Evolutionary conservation across 208 protist genomes (phyloP).

Genomic region (Acanthamoeba lenticulata): DNA sequence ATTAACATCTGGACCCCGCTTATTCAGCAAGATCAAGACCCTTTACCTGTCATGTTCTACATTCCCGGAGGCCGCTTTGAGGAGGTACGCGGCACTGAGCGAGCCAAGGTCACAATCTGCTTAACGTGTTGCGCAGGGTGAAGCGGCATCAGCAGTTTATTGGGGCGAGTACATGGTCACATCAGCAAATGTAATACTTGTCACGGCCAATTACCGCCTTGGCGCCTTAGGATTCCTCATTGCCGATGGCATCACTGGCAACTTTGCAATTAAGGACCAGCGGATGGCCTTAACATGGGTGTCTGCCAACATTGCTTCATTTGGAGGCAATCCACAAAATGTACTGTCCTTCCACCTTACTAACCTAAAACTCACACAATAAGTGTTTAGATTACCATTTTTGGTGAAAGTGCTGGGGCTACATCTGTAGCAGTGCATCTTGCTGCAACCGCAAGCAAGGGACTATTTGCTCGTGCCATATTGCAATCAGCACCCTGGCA

Average conservation of each 20-base stretch:
- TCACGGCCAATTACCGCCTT: constrained; percentile 70
- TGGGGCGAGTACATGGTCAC: neutral
- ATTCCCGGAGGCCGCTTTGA: constrained; percentile 15
- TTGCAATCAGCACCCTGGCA: constrained; percentile 73
- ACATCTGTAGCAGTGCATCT: constrained; percentile 77
- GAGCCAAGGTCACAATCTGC: no score
- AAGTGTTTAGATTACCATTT: constrained; percentile 78
- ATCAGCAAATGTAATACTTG: neutral
- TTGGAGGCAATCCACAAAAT: constrained; percentile 57
- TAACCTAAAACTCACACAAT: no score
- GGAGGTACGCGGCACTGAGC: no score
- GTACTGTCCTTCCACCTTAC: no score
- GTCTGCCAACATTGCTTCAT: constrained; percentile 63
- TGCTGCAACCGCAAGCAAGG: constrained; percentile 55
- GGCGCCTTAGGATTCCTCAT: constrained; percentile 72
- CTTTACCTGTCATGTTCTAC: constrained; percentile 15
- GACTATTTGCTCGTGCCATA: constrained; percentile 79
- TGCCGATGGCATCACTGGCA: neutral
- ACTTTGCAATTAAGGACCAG: constrained; percentile 63
- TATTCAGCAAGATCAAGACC: neutral
- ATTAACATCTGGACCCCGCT: constrained; percentile 54
- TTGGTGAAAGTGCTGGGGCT: constrained; percentile 85
- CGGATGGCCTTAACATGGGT: constrained; percentile 58
- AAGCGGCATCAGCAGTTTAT: neutral
- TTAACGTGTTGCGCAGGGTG: no score